Evolutionary conservation across 345 rosid genomes (phyloP), one percentile per base, ranked within the genome.

Genomic region (Schrenkiella parvula): DNA sequence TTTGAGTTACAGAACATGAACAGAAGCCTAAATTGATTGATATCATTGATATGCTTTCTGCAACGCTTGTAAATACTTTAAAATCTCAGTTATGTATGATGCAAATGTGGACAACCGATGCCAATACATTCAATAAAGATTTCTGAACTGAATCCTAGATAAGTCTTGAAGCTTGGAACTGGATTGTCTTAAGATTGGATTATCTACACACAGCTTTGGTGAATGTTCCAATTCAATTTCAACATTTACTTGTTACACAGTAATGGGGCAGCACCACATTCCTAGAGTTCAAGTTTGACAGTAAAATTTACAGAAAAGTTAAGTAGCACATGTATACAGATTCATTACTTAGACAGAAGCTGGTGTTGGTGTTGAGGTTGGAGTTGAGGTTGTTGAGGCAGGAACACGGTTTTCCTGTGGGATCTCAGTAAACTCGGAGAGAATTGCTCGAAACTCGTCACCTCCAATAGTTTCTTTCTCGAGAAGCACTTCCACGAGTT

Each of bases 381-480:
- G 83, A 9, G 50, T 73, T 34, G 76, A 11, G 43, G 79, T 17
- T 43, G 68, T 66, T 9, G 84, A 82, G 3, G 85, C 22, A 18
- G 93, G 75, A 72, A 89, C 96, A 34, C 82, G 75, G 70, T 95
- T 95, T 63, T 91, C 97, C 0, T 44, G 82, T 3, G 99, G 99
- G 59, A 95, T 91, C 77, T 95, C 99, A 0, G 81, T 87, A 73
- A 95, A 95, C 72, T 91, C 95, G 0, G 99, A 87, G 22, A 95
- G 93, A 68, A 95, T 91, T 35, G 99, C 96, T 34, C 97, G 68
- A 87, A 95, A 95, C 73, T 95, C 97, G 5, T 95, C 96, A 0
- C 97, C 97, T 0, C 80, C 64, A 78, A 91, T 89, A 2, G 97
- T 91, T 77, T 95, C 99, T 71, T 89, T 91, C 88, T 95, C 96